Evolutionary conservation across 306 rosid genomes (phyloP).

Genomic region (Cucumis hystrix): DNA sequence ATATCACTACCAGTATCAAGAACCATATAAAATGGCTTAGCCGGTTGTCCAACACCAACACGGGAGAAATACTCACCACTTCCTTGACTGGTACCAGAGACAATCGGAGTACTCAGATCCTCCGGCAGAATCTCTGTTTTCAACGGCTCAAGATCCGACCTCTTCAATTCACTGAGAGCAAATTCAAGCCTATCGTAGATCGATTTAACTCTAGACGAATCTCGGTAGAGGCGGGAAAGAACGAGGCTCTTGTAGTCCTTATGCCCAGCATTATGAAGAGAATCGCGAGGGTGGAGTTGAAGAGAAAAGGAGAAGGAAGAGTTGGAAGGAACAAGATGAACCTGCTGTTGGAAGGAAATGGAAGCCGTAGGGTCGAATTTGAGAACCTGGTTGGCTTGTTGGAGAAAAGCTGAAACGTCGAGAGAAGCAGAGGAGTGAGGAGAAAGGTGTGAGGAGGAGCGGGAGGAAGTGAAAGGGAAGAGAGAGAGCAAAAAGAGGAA

Average conservation of each 20-base stretch:
- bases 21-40: constrained; percentile 53
- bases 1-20: constrained; percentile 88
- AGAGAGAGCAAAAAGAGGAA: constrained; percentile 3
- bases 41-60: constrained; percentile 57
- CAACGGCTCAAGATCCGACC: constrained; percentile 37
- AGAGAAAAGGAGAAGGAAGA: constrained; percentile 17
- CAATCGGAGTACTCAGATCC: constrained; percentile 48
- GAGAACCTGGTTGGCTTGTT: constrained; percentile 40
- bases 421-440: constrained; percentile 19
- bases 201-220: constrained; percentile 58
- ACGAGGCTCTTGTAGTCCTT: constrained; percentile 32
- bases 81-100: constrained; percentile 56
- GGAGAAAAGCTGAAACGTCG: constrained; percentile 41
- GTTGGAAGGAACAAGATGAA: background rate
- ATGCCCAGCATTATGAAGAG: constrained; percentile 25
- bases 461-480: constrained; percentile 6
- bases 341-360: constrained; percentile 6
- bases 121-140: constrained; percentile 31
- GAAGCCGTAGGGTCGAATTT: constrained; percentile 18
- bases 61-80: constrained; percentile 90
- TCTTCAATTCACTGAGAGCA: constrained; percentile 15
- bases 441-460: background rate
- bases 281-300: constrained; percentile 35
- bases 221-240: constrained; percentile 46
- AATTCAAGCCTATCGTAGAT: constrained; percentile 35